Base-by-base conservation (phyloP, 306 rosid species). In the Corylus avellana region DNA sequence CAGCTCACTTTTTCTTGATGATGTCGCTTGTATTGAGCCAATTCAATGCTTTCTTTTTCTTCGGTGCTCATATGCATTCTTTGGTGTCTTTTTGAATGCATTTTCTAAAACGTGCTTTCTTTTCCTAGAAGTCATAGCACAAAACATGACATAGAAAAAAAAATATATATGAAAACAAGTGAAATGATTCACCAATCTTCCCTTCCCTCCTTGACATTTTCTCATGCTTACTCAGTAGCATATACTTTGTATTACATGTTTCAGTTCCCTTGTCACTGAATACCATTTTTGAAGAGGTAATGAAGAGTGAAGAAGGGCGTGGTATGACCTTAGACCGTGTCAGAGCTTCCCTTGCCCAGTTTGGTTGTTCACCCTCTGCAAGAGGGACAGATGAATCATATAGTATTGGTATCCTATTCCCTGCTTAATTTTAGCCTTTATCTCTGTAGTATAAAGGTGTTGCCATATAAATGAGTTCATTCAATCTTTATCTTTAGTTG, bases 231-330 rank as follows among this genome's bases (percentile, higher is more conserved):
- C 70, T 29, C 64, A 44, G 17, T 59, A 77, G 67, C 71, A 74
- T 67, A 83, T 78, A 17, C 61, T 53, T 85, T 73, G 62, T 78
- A 68, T 49, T 77, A 9, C 81, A 17, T 78, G 72, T 91, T 89
- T 64, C 92, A 95, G 99, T 72, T 80, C 93, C 98, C 47, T 54
- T 90, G 75, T 81, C 92, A 4, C 75, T 92, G 78, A 84, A 88
- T 53, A 75, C 79, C 46, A 90, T 93, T 81, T 88, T 76, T 71
- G 81, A 87, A 20, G 99, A 93, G 91, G 97, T 93, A 51, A 83
- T 89, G 20, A 89, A 95, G 83, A 91, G 87, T 75, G 96, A 89
- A 88, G 80, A 73, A 46, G 96, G 97, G 37, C 89, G 90, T 51
- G 84, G 84, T 54, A 80, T 88, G 90, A 93, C 97, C 59, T 47